Conservation (phyloP, 192 early-diverging fungal species). For the Chytriomyces sp. region DNA sequence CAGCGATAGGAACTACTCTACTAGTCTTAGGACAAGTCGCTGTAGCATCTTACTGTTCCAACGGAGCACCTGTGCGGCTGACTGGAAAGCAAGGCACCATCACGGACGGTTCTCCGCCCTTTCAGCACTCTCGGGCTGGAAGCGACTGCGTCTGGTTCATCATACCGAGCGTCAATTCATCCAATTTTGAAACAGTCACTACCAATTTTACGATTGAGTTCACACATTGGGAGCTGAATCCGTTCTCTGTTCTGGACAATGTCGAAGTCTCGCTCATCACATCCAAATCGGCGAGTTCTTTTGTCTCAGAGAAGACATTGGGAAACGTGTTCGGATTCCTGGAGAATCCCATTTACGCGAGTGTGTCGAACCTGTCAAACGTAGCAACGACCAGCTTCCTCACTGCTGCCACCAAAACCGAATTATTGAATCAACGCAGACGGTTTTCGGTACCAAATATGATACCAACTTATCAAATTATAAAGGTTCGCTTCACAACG, state of each 20-base stretch:
- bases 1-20: neutral
- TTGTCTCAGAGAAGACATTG: neutral
- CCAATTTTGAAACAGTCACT: neutral
- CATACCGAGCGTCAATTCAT: neutral
- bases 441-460: neutral
- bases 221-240: constrained; percentile 17
- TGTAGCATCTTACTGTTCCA: neutral
- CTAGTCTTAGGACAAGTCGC: neutral
- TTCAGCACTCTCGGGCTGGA: constrained; percentile 14
- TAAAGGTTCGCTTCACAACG: constrained; percentile 11
- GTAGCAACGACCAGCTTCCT: neutral
- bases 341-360: neutral
- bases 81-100: neutral
- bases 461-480: neutral
- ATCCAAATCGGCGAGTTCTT: neutral
- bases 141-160: constrained; percentile 21
- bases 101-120: constrained; percentile 16
- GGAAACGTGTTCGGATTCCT: constrained; percentile 10
- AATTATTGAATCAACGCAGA: neutral
- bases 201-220: constrained; percentile 12
- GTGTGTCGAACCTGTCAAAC: neutral
- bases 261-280: neutral
- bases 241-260: neutral
- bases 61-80: neutral
- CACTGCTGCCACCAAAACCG: neutral